phyloP scores from a whole-genome alignment of 305 asterid genomes.

The Fraxinus paxiana region DNA sequence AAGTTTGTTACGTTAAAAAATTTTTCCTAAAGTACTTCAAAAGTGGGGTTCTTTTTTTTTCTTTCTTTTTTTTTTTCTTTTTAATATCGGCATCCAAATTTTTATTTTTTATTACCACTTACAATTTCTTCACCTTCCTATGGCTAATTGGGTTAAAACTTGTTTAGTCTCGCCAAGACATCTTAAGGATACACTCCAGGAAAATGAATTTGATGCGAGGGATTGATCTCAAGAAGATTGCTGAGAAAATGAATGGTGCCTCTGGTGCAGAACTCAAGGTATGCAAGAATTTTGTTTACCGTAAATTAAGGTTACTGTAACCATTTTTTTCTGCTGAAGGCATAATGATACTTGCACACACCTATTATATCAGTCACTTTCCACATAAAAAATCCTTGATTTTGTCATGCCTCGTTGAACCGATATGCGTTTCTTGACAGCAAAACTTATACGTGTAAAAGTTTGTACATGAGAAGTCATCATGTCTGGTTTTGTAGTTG shows the following conservation, averaged over 20 bases:
- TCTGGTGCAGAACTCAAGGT: slow-evolving; percentile 96
- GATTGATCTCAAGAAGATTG: slow-evolving; percentile 82
- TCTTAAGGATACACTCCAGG: slow-evolving; percentile 80
- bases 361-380: neutral
- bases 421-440: neutral
- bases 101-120: neutral
- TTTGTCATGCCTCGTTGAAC: neutral
- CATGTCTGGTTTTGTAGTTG: neutral
- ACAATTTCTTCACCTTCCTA: neutral
- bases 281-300: neutral
- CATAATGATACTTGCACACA: neutral
- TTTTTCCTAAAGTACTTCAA: neutral
- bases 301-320: neutral
- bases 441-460: neutral
- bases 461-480: neutral
- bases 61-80: too few species aligned
- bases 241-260: slow-evolving; percentile 92
- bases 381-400: neutral
- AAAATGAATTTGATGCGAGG: slow-evolving; percentile 89
- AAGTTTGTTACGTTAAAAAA: neutral
- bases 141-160: slow-evolving; percentile 15
- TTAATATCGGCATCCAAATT: neutral
- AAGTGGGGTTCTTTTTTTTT: too few species aligned
- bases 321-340: neutral
- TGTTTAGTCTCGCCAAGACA: slow-evolving; percentile 63